Base-by-base conservation (phyloP, 805 yeast genomes). In the Monosporozyma siamensis region DNA sequence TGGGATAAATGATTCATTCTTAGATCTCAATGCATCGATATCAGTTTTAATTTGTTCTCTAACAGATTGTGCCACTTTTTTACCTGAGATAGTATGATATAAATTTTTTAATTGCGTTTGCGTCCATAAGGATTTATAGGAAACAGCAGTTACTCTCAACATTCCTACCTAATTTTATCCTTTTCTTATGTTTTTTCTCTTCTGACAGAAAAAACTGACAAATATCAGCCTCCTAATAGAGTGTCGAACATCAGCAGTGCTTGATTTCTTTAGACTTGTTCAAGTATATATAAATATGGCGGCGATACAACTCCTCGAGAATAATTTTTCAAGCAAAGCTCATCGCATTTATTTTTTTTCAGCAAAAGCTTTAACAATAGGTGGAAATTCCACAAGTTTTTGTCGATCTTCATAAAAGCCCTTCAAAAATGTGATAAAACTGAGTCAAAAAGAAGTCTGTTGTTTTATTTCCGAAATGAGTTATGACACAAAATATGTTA, bases 1-100 rank as follows among this genome's bases (percentile, higher is more conserved):
- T 24, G 95, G 92, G 48, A 68, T 66, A 62, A 83, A 82, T 38
- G 67, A 68, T 12, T 79, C 72, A 49, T 73, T 68, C 26, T 64
- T 58, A 9, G 46, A 7, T 44, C 56, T 56, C 38, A 67, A 57
- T 9, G 49, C 35, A 44, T 58, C 52, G n/a, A 68, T 63, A 40
- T 61, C 66, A 3, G 53, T 54, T 39, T 56, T 61, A 1, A 76
- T 72, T 18, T 70, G 63, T n/a, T 58, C 51, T 53, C 75, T 67
- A 38, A 74, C 65, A 35, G 55, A 51, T 48, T 69, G 65, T 12
- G 80, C 71, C 6, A 73, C 54, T 40, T 60, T 59, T 14, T 67
- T 69, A 45, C 80, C 80, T 4, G 78, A 72, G 21, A 75, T 56
- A 9, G 65, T 61, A 34, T 61, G 64, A 35, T 63, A 46, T 35